These are phyloP conservation scores for Bombardia bombarda DNA, from an alignment of 495 filamentous ascomycete species.

Conservation along the genomic window DNA sequence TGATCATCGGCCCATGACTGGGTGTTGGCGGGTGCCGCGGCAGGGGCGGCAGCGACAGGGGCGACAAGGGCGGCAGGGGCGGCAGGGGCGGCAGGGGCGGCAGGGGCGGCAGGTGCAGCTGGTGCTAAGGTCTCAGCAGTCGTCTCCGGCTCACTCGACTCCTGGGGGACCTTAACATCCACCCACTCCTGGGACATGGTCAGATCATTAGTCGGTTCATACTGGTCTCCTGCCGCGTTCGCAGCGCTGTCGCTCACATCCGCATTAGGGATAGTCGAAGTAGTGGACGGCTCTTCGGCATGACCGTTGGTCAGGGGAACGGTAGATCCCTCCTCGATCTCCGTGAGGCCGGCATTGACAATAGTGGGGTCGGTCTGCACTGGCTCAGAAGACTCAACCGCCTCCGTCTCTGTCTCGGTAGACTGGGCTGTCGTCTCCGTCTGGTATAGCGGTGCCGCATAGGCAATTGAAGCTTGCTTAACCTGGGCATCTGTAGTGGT, in stretches of 20 bases:
- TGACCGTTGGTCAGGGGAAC: slow-evolving; percentile 45
- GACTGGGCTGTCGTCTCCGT: slow-evolving; percentile 32
- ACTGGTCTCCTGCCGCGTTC: slow-evolving; percentile 62
- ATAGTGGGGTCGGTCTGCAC: slow-evolving; percentile 66
- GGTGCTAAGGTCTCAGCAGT: too few relatives aligned
- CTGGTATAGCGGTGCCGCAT: slow-evolving; percentile 26
- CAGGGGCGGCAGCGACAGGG: slow-evolving; percentile 29
- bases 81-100: slow-evolving; percentile 37
- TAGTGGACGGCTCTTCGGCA: slow-evolving; percentile 27
- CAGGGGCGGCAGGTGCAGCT: slow-evolving; percentile 46
- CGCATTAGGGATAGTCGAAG: slow-evolving; percentile 35
- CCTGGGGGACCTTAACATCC: slow-evolving; percentile 55
- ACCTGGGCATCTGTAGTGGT: slow-evolving; percentile 53
- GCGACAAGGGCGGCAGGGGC: slow-evolving; percentile 23
- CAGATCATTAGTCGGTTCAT: slow-evolving; percentile 50
- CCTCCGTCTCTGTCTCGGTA: slow-evolving; percentile 24
- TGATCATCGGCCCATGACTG: slow-evolving; percentile 65
- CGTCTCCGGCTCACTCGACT: slow-evolving; percentile 66
- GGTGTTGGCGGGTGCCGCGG: slow-evolving; percentile 22
- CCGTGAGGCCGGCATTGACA: slow-evolving; percentile 68
- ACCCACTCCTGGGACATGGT: slow-evolving; percentile 65
- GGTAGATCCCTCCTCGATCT: slow-evolving; percentile 41
- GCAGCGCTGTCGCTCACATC: slow-evolving; percentile 53
- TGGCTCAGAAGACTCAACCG: slow-evolving; percentile 35
- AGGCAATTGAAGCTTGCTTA: slow-evolving; percentile 50